Conservation (phyloP, 768 basidiomycete genomes). For the Termitomyces sp. region DNA sequence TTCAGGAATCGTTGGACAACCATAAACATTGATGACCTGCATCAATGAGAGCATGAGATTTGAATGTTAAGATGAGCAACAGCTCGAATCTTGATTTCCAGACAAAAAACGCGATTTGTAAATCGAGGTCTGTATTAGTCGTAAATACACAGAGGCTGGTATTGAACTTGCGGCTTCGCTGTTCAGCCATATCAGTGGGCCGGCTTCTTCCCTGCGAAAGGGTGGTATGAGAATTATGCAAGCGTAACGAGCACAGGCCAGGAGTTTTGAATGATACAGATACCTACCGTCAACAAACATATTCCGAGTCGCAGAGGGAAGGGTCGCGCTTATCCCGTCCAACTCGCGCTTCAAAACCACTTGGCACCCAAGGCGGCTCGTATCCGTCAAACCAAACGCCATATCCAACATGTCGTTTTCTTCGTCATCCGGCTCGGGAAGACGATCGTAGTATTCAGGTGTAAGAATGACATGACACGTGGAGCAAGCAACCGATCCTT, state of each 20-base stretch:
- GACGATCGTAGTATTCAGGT: slow-evolving; percentile 73
- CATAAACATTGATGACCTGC: neutral
- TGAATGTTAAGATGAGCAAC: neutral
- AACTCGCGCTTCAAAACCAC: slow-evolving; percentile 73
- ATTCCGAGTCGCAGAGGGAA: slow-evolving; percentile 91
- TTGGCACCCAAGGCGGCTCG: slow-evolving; percentile 78
- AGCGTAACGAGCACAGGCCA: neutral
- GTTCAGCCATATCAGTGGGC: neutral
- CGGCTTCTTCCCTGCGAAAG: neutral
- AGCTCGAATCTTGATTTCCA: neutral
- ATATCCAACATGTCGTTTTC: slow-evolving; percentile 99
- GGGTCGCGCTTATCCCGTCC: slow-evolving; percentile 77
- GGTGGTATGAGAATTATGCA: neutral
- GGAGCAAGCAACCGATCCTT: slow-evolving; percentile 94
- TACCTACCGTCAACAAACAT: slow-evolving; percentile 92
- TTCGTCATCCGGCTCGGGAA: slow-evolving; percentile 94
- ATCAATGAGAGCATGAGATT: neutral
- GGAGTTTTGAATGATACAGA: neutral
- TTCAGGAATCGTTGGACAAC: neutral
- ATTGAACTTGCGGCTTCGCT: neutral
- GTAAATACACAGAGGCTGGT: neutral
- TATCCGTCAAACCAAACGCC: slow-evolving; percentile 95
- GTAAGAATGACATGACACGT: slow-evolving; percentile 93
- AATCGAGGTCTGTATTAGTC: neutral
- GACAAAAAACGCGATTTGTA: neutral